Conservation (phyloP, 2,329 filamentous ascomycete genomes). For the Paecilomyces variotii region DNA sequence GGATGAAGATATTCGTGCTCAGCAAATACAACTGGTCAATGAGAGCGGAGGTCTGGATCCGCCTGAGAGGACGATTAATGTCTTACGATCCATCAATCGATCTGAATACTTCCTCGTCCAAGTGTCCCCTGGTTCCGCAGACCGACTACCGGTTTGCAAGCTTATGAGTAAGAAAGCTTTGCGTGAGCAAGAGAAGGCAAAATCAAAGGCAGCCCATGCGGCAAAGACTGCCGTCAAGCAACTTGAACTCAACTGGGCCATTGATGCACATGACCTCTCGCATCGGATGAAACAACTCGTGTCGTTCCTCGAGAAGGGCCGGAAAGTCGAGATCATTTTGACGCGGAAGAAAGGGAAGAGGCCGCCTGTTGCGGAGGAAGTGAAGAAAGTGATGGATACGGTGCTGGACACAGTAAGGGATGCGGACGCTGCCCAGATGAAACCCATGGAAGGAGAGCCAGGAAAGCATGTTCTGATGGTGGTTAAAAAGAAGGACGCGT, state of each 20-base stretch:
- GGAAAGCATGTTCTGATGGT: constrained; percentile 30
- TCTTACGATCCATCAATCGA: constrained; percentile 41
- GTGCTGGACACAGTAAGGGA: constrained; percentile 41
- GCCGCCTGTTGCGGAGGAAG: constrained; percentile 54
- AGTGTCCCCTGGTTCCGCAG: constrained; percentile 29
- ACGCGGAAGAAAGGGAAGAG: constrained; percentile 58
- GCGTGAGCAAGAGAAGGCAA: constrained; percentile 36
- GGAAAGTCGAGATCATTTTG: constrained; percentile 65
- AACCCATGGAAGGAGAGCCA: constrained; percentile 34
- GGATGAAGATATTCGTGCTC: constrained; percentile 27
- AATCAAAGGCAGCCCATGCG: constrained; percentile 31
- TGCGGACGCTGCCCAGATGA: constrained; percentile 33
- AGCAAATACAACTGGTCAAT: constrained; percentile 26
- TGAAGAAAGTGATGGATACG: constrained; percentile 47
- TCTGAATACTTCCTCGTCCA: constrained; percentile 45
- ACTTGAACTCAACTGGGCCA: constrained; percentile 87
- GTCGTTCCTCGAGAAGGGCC: constrained; percentile 65
- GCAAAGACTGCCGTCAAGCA: constrained; percentile 52
- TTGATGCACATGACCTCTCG: constrained; percentile 65
- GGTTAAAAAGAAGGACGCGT: constrained; percentile 23
- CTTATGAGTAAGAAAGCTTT: constrained; percentile 54
- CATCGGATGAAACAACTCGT: constrained; percentile 60
- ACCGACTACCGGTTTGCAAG: constrained; percentile 57
- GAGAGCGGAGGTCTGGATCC: constrained; percentile 22
- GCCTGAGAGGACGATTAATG: constrained; percentile 18